Percentiles rank a stretch among this genome's conserved stretches.
Evolutionary conservation across 78 protist genomes (phyloP).

Genomic region (Dictyostelium citrinum): DNA sequence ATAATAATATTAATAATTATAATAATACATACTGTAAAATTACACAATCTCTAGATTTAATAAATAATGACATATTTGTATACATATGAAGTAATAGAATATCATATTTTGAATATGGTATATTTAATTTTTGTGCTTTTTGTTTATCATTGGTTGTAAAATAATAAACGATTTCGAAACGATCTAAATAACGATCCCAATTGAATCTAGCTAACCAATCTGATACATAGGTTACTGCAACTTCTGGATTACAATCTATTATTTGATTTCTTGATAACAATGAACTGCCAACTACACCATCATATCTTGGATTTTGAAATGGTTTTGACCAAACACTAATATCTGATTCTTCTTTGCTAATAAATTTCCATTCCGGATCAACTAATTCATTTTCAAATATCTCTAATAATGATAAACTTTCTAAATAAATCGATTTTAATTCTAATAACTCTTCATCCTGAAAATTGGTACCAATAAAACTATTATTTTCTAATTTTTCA

Average conservation of each 20-base stretch:
- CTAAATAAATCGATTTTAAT: neutral
- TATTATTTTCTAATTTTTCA: neutral
- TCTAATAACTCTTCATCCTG: neutral
- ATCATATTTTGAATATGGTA: conserved; percentile 36
- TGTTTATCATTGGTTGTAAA: neutral
- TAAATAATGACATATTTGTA: conserved; percentile 4
- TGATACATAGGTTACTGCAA: neutral
- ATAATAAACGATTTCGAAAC: neutral
- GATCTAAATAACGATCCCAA: conserved; percentile 31
- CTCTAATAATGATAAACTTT: neutral
- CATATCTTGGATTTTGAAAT: neutral
- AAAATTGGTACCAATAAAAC: neutral
- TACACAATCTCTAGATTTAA: conserved; percentile 26
- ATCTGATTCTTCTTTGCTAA: neutral
- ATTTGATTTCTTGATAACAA: neutral
- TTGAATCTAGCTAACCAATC: conserved; percentile 22
- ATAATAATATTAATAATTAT: too few relatives aligned
- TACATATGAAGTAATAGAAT: conserved; percentile 4
- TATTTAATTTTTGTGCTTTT: neutral
- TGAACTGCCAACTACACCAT: neutral
- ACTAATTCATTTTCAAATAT: conserved; percentile 11
- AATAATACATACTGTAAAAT: conserved; percentile 21
- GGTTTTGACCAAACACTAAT: conserved; percentile 15
- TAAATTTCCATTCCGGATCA: conserved; percentile 11
- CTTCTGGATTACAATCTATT: neutral